Evolutionary conservation across 352 stramenopile species (phyloP), one percentile per base, ranked within the genome.

Genomic region (Pythium rhizo-oryzae): DNA sequence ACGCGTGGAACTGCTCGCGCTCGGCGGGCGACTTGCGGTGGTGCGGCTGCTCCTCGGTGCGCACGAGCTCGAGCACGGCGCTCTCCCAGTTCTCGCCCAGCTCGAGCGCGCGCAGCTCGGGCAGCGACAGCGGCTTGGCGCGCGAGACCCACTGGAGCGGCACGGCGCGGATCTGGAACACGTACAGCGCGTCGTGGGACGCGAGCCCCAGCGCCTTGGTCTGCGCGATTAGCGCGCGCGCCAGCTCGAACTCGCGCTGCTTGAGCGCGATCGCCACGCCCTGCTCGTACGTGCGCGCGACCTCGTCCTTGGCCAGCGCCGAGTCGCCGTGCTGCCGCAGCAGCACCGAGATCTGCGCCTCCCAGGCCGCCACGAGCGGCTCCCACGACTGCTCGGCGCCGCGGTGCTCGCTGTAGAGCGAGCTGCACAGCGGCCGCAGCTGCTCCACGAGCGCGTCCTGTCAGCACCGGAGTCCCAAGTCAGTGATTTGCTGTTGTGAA

Each of bases 211-310:
- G 60, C 44, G 61, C 15, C 64, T 82, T 71, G 75, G 90, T 84
- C 72, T 92, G 83, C 35, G 70, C 41, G 25, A 76, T 65, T 11
- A 91, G 69, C 21, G 54, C 73, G 24, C 57, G 63, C 9, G 79
- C 80, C 18, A 91, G 47, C 8, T 75, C 62, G 37, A 90, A 88
- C 61, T 93, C 81, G 28, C 75, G 72, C 69, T 93, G 85, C 74
- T 93, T 93, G 59, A 77, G 78, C 18, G 83, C 77, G 61, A 93
- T 90, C 13, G 85, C 83, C 16, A 93, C 74, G 47, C 77, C 85
- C 44, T 75, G 84, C 53, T 91, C 83, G 63, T 92, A 93, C 4
- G 74, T 82, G 7, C 69, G 67, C 25, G 53, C 58, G 33, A 91
- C 61, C 47, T 89, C 74, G 30, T 75, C 51, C 15, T 44, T 41